Percentiles rank a stretch among this genome's conserved stretches.
These are phyloP conservation scores for Pseudognaphalium luteoalbum DNA, from an alignment of 129 eudicot genomes.

Conservation along the genomic window DNA sequence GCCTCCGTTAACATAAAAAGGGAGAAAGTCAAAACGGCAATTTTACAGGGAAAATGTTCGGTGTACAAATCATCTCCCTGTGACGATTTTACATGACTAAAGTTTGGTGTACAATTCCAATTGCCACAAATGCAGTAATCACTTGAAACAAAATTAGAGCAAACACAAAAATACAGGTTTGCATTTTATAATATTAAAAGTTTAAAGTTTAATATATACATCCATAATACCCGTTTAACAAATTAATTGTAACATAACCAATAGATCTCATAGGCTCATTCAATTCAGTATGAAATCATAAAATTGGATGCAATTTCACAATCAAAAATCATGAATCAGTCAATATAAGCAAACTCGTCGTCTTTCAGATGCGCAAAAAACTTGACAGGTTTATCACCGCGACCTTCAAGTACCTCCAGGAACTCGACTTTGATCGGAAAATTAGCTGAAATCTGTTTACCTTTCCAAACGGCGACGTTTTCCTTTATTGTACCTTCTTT, in stretches of 20 bases:
- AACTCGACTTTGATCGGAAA: slow-evolving; percentile 77
- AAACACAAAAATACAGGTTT: neutral
- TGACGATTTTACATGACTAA: too few species aligned
- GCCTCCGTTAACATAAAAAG: too few species aligned
- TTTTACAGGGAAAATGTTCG: too few species aligned
- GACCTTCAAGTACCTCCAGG: slow-evolving; percentile 48
- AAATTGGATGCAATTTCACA: slow-evolving; percentile 1
- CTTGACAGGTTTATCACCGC: slow-evolving; percentile 60
- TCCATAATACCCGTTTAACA: neutral
- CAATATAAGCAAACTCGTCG: slow-evolving; percentile 83
- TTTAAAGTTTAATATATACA: neutral
- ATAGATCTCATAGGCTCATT: neutral
- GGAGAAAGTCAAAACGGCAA: too few species aligned
- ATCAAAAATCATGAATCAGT: slow-evolving; percentile 33
- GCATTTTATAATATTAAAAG: neutral
- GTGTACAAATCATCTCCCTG: too few species aligned
- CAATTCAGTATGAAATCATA: neutral
- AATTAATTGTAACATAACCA: neutral
- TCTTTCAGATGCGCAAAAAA: slow-evolving; percentile 73
- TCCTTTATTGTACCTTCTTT: slow-evolving; percentile 69
- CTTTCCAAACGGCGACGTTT: slow-evolving; percentile 73
- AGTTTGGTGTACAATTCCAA: too few species aligned
- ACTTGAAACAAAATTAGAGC: neutral
- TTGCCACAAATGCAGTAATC: too few species aligned
- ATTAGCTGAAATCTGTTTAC: slow-evolving; percentile 71